These are phyloP conservation scores for Kregervanrija delftensis DNA, from an alignment of 805 yeast genomes.

Conservation along the genomic window DNA sequence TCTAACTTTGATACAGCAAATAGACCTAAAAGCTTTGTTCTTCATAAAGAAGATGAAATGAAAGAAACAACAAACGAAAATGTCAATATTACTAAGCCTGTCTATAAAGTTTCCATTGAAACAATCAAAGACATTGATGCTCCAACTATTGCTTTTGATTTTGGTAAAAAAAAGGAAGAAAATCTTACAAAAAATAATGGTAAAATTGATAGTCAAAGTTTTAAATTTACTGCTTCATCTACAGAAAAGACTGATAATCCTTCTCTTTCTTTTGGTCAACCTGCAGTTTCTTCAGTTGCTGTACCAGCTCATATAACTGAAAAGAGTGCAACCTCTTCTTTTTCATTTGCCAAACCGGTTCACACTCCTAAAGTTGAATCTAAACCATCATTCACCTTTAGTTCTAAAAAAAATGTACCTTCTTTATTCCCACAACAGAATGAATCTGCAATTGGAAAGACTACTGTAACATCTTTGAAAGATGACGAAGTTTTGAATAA, in stretches of 20 bases:
- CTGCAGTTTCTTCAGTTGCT: neutral
- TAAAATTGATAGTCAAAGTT: neutral
- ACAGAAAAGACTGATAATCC: neutral
- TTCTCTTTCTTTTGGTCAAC: neutral
- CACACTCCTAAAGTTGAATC: too few species aligned
- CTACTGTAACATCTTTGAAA: neutral
- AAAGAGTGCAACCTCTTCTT: too few species aligned
- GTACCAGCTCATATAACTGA: neutral
- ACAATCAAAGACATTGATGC: neutral
- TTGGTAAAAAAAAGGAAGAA: neutral
- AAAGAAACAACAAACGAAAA: neutral
- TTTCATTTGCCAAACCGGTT: too few species aligned
- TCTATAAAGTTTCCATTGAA: neutral
- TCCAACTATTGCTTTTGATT: constrained; percentile 4
- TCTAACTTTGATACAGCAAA: constrained; percentile 11
- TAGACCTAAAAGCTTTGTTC: constrained; percentile 7
- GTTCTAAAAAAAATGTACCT: neutral
- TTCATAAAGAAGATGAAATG: neutral
- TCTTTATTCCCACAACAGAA: too few species aligned
- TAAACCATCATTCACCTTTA: constrained; percentile 1
- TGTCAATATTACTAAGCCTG: neutral
- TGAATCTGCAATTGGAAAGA: constrained; percentile 3
- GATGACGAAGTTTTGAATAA: neutral
- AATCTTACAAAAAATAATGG: neutral
- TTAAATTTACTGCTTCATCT: neutral